Conservation (phyloP, 805 yeast genomes). For the Ogataea pini region DNA sequence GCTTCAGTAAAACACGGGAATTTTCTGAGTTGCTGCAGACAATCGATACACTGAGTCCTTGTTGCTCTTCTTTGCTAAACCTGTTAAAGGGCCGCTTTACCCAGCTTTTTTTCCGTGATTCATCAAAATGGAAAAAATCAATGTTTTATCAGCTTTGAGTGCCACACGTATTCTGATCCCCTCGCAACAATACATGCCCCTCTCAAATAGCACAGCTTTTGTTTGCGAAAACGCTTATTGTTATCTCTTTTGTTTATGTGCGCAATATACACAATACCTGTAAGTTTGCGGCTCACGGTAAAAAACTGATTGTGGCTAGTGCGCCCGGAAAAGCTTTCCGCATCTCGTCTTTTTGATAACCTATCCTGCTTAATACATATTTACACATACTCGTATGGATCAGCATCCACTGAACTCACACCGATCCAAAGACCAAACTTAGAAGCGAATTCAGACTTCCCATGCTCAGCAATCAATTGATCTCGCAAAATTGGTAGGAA, state of each 20-base stretch:
- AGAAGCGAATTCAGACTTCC: constrained; percentile 13
- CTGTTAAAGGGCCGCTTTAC: not conserved
- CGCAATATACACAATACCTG: not conserved
- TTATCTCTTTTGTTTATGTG: no score
- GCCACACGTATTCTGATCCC: not conserved
- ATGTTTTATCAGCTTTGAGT: not conserved
- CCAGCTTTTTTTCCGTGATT: constrained; percentile 2
- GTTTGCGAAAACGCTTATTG: no score
- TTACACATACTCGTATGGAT: constrained; percentile 48
- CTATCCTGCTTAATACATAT: not conserved
- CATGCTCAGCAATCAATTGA: constrained; percentile 49
- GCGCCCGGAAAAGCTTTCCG: not conserved
- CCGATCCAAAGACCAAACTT: constrained; percentile 40
- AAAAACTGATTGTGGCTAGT: not conserved
- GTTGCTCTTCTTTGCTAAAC: not conserved
- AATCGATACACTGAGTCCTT: no score
- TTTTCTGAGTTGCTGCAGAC: no score
- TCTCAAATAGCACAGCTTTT: not conserved
- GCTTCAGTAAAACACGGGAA: no score
- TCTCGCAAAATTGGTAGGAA: constrained; percentile 56
- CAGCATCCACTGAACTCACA: constrained; percentile 59
- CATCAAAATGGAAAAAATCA: not conserved
- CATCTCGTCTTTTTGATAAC: no score
- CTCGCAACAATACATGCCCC: not conserved
- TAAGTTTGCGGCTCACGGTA: not conserved